phyloP scores from a whole-genome alignment of 306 rosid species.

The Cicer yamashitae region DNA sequence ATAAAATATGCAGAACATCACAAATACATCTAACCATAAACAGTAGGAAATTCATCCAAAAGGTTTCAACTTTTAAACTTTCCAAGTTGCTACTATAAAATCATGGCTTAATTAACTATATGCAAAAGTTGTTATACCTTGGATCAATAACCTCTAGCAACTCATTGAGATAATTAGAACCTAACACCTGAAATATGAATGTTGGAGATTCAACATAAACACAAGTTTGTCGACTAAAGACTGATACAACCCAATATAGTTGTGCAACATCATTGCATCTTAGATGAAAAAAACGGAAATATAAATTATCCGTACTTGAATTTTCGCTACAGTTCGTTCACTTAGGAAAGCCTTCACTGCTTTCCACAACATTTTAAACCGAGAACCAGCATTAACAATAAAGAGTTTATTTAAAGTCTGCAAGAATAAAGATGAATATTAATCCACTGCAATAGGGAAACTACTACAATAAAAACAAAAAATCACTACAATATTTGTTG shows the following conservation, averaged over 20 bases:
- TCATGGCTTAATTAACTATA: background rate
- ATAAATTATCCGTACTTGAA: conserved; percentile 60
- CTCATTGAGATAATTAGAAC: conserved; percentile 59
- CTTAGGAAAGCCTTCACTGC: conserved; percentile 76
- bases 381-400: conserved; percentile 88
- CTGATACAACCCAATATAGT: conserved; percentile 3
- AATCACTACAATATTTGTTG: too few species aligned
- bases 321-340: conserved; percentile 72
- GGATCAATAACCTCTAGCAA: conserved; percentile 64
- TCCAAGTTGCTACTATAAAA: background rate
- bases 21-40: background rate
- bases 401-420: conserved; percentile 83
- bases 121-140: conserved; percentile 55
- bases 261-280: conserved; percentile 14
- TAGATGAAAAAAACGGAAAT: conserved; percentile 9
- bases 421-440: conserved; percentile 1
- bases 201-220: conserved; percentile 18
- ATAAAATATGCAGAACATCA: background rate
- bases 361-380: conserved; percentile 86
- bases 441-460: background rate
- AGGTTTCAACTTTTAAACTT: conserved; percentile 12
- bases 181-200: conserved; percentile 70
- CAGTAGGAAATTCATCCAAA: conserved; percentile 4
- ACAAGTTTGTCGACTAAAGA: background rate
- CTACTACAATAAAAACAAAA: background rate